phyloP scores from a whole-genome alignment of 148 eudicot genomes.

The Silene uniflora region DNA sequence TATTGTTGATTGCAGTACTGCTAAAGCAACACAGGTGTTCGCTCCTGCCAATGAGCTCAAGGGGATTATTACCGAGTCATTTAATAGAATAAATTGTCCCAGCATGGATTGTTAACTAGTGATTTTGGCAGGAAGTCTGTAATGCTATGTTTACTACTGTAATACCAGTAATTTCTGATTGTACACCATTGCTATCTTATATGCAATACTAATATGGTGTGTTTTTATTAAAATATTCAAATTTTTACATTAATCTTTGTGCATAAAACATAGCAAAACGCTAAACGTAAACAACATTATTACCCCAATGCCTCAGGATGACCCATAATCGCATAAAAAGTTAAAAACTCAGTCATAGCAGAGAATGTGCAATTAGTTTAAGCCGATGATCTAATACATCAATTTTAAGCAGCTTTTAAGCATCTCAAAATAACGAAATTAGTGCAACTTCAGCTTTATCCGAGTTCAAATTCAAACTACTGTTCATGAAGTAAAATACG shows the following conservation, averaged over 20 bases:
- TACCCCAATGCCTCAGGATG: no score
- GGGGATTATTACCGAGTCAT: slow-evolving; percentile 10
- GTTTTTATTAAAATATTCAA: not conserved
- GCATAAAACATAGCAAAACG: not conserved
- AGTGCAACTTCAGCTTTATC: no score
- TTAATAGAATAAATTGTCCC: slow-evolving; percentile 14
- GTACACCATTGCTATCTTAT: slow-evolving; percentile 11
- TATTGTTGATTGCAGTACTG: slow-evolving; percentile 10
- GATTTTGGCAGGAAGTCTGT: slow-evolving; percentile 9
- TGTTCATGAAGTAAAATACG: no score
- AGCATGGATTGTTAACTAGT: not conserved
- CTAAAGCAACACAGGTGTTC: slow-evolving; percentile 1
- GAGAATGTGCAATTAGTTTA: no score
- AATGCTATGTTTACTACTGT: slow-evolving; percentile 7
- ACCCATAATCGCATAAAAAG: no score
- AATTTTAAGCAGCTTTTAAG: no score
- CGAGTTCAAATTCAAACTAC: no score
- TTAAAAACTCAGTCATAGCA: no score
- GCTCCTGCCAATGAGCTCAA: slow-evolving; percentile 17
- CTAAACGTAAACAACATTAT: not conserved
- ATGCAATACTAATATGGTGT: not conserved
- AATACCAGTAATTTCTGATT: not conserved
- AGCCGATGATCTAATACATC: no score
- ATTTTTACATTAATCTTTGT: not conserved
- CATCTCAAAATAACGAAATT: no score